Conservation (phyloP, 352 stramenopile genomes). For the Phytophthora pseudosyringae region DNA sequence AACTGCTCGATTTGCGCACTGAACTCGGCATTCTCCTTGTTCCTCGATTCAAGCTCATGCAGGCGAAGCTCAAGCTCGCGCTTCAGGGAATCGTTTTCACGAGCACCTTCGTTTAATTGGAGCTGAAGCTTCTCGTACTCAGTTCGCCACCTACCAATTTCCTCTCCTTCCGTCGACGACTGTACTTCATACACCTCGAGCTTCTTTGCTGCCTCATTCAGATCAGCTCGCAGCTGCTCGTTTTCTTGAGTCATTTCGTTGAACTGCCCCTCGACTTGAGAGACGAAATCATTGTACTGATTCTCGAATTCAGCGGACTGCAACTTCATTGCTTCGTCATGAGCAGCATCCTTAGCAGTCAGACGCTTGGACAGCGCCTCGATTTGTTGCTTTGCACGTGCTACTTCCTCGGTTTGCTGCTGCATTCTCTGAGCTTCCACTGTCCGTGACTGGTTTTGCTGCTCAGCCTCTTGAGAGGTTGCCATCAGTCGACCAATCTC, state of each 20-base stretch:
- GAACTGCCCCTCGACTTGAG: conserved; percentile 59
- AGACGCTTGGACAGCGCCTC: conserved; percentile 54
- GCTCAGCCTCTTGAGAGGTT: conserved; percentile 46
- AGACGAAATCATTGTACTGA: conserved; percentile 64
- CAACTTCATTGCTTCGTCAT: conserved; percentile 52
- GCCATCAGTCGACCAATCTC: conserved; percentile 62
- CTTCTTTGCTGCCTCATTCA: conserved; percentile 59
- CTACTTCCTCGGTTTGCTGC: conserved; percentile 48
- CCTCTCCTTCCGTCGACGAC: conserved; percentile 34
- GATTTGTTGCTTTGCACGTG: conserved; percentile 43
- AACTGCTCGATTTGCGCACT: conserved; percentile 64
- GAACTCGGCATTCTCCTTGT: conserved; percentile 57
- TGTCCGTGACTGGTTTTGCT: conserved; percentile 30
- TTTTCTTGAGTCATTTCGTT: conserved; percentile 57
- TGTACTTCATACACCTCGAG: conserved; percentile 39
- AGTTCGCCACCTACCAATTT: conserved; percentile 55
- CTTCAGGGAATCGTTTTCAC: conserved; percentile 54
- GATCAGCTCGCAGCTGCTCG: conserved; percentile 55
- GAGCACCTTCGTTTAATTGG: conserved; percentile 42
- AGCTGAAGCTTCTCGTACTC: conserved; percentile 58
- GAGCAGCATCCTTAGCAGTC: conserved; percentile 49
- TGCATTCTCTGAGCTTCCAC: conserved; percentile 45
- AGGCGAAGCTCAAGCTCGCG: conserved; percentile 59
- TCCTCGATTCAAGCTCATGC: conserved; percentile 56
- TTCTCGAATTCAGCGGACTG: conserved; percentile 61